Base-by-base conservation (phyloP, 768 basidiomycete genomes). In the Xerocomellus intermedius region DNA sequence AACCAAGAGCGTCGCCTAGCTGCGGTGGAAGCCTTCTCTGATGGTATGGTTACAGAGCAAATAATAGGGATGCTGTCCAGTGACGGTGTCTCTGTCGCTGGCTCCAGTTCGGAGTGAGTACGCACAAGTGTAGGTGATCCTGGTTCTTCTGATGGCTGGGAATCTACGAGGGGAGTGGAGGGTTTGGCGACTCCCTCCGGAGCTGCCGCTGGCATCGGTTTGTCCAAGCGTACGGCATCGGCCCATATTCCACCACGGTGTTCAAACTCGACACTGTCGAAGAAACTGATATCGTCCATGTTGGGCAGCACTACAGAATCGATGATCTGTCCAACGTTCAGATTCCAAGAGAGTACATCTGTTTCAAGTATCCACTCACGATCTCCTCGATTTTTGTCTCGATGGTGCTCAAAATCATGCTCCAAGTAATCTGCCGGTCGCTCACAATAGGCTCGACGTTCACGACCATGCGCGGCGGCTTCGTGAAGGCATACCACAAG, bases 281-380 rank as follows among this genome's bases (percentile, higher is more conserved):
- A 98, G 79, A 94, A 98, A 13, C 94, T 80, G 55, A 98, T 89
- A 64, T 99, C 97, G 69, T 99, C 97, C 94, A 98, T 97, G 73
- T 97, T 92, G 6, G 97, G 97, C 69, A 95, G 74, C 19, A 99
- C 97, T 19, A 98, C 82, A 0, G 94, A 94, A 62, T 99, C 96
- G 62, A 84, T 81, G 54, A 98, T 91, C 95, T 98, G 64, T 17
- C 28, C n/a, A 50, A 55, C 37, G 41, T 38, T 97, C 90, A 86
- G 82, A 50, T 93, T 86, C 91, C 92, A 67, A 13, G n/a, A 7
- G 28, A n/a, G 9, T 19, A 22, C 16, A 39, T 17, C 12, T 4
- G 57, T 16, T 24, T 42, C 32, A 12, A 33, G 26, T 7, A 8
- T 42, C 13, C 76, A 79, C 82, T 69, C 66, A 94, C 94, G 57